Percentiles rank a stretch among this genome's conserved stretches.
Evolutionary conservation across 345 rosid genomes (phyloP).

Genomic region (Acer saccharum): DNA sequence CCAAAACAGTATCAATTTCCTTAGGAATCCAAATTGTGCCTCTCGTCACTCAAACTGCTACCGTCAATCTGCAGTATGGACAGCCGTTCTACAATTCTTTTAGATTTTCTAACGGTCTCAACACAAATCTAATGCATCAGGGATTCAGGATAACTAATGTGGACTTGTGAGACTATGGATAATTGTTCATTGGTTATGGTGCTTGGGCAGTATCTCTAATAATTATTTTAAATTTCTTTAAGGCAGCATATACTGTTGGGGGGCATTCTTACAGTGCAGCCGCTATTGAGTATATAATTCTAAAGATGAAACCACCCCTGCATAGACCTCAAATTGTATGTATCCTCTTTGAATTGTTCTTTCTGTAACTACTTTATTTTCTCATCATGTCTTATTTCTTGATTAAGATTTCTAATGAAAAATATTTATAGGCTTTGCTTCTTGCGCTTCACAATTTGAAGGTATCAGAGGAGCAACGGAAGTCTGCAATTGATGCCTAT

Average conservation of each 20-base stretch:
- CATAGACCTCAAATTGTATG: conserved; percentile 87
- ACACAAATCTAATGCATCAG: background rate
- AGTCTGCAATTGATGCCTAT: conserved; percentile 51
- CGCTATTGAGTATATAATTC: conserved; percentile 67
- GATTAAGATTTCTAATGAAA: conserved; percentile 12
- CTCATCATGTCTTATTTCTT: background rate
- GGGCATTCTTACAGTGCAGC: conserved; percentile 88
- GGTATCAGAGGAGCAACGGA: conserved; percentile 71
- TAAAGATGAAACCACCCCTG: conserved; percentile 87
- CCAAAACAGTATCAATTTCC: too few species aligned
- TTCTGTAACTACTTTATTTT: conserved; percentile 11
- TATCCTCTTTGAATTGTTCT: background rate
- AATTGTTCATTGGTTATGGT: background rate
- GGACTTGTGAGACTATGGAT: background rate
- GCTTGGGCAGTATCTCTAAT: background rate
- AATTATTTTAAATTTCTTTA: conserved; percentile 12
- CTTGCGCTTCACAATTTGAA: conserved; percentile 83
- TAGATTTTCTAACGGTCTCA: too few species aligned
- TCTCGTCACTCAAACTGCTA: too few species aligned
- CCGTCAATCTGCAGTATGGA: too few species aligned
- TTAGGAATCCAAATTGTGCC: too few species aligned
- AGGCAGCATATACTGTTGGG: conserved; percentile 96
- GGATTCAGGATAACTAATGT: background rate
- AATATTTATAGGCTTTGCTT: conserved; percentile 66
- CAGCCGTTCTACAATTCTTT: too few species aligned